Evolutionary conservation across 495 filamentous ascomycete genomes (phyloP).

Genomic region (Aspergillus sclerotioniger): DNA sequence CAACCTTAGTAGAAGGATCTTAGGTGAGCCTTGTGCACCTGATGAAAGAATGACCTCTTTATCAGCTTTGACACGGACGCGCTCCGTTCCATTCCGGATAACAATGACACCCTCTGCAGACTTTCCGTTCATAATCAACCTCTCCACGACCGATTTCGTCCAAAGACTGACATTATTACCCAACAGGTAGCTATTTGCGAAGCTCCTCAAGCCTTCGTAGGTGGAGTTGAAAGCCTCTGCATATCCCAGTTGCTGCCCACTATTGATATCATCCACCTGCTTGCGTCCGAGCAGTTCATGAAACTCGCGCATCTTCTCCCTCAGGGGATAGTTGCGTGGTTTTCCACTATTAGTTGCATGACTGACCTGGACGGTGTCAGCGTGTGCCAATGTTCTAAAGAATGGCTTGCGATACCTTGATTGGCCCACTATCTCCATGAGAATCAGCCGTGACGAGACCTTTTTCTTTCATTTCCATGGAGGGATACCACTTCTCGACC

Average conservation of each 20-base stretch:
- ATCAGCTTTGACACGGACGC: neutral
- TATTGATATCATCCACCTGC: conserved; percentile 1
- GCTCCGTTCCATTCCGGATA: neutral
- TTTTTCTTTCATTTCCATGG: neutral
- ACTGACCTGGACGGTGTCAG: neutral
- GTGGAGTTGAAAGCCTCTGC: conserved; percentile 6
- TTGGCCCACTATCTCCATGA: neutral
- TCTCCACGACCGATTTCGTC: neutral
- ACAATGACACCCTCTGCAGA: neutral
- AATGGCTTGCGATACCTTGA: neutral
- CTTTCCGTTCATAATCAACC: neutral
- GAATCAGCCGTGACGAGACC: neutral
- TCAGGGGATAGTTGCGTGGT: conserved; percentile 2
- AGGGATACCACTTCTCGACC: neutral
- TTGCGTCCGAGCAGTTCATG: neutral
- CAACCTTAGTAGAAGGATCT: conserved; percentile 3
- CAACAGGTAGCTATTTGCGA: neutral
- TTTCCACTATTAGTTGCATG: conserved; percentile 1
- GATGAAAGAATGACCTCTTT: neutral
- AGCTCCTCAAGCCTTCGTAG: neutral
- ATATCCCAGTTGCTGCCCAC: neutral
- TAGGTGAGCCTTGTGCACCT: neutral
- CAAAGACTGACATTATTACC: neutral
- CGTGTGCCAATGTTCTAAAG: neutral
- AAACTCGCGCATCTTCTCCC: conserved; percentile 1